A percentile compares a stretch with the other conserved stretches of the same genome.
phyloP scores from a whole-genome alignment of 2,329 filamentous ascomycete genomes.

The Allantophomopsis cytisporea region DNA sequence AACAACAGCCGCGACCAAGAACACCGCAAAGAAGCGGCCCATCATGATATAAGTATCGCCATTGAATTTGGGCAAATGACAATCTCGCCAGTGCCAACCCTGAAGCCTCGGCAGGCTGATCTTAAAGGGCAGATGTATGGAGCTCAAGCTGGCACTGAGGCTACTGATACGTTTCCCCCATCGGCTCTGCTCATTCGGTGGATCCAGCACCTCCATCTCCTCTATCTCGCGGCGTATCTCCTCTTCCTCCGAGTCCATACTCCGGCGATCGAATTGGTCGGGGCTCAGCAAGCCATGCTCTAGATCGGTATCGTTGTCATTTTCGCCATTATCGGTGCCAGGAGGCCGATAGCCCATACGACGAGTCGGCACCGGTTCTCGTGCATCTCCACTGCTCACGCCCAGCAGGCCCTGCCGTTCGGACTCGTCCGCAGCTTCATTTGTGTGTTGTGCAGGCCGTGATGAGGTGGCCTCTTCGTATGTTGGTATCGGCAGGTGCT shows the following conservation, averaged over 20 bases:
- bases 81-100: background rate
- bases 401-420: constrained; percentile 68
- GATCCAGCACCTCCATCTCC: constrained; percentile 77
- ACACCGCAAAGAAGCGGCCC: constrained; percentile 59
- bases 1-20: constrained; percentile 63
- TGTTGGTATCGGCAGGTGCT: constrained; percentile 59
- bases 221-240: constrained; percentile 71
- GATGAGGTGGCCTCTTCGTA: constrained; percentile 67
- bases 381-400: constrained; percentile 25
- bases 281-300: constrained; percentile 25
- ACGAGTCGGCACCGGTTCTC: constrained; percentile 24
- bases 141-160: constrained; percentile 15
- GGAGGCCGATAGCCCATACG: constrained; percentile 59
- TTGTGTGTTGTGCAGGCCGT: constrained; percentile 43
- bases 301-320: constrained; percentile 25
- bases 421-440: constrained; percentile 53
- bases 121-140: constrained; percentile 17
- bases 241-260: constrained; percentile 38
- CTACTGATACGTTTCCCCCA: constrained; percentile 22
- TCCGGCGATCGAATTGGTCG: constrained; percentile 36
- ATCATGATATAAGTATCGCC: constrained; percentile 42
- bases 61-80: constrained; percentile 14
- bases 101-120: constrained; percentile 12
- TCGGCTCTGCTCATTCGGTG: constrained; percentile 28
- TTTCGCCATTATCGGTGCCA: constrained; percentile 63